Evolutionary conservation across 192 early-diverging fungal genomes (phyloP), one percentile per base, ranked within the genome.

Genomic region (Backusella mclennaniae): DNA sequence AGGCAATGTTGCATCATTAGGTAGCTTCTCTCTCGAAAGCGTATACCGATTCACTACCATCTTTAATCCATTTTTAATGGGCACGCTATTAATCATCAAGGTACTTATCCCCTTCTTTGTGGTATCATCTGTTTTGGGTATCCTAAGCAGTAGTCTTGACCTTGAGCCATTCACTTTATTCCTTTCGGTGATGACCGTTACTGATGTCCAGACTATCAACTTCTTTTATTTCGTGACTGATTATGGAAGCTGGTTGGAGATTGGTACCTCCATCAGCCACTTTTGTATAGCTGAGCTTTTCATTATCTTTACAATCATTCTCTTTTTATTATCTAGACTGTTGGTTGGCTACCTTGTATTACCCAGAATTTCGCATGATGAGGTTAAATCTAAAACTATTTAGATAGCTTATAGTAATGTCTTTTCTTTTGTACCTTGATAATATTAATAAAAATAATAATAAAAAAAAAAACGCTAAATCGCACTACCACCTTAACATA

Each of bases 181-280:
- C 82, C 84, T 96, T 72, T 77, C 96, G 67, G 95, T 96, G 7
- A 82, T 97, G 12, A 88, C 90, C 39, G 96, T 95, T 12, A 95
- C 93, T 0, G 97, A 98, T 81, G 86, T 98, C 0, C 95, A 95
- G 91, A 97, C 97, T 1, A 87, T 98, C 71, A 97, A 97, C 87
- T 98, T 98, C 79, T 98, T 98, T 79, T 98, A 94, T 75, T 86
- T 97, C 56, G 97, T 98, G 39, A 78, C 89, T 19, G 97, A 98
- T 84, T 85, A 91, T 79, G 97, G 97, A 12, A 92, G 90, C 67
- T 98, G 97, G 97, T 84, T 98, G 35, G 97, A 98, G 83, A 98
- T 98, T 80, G 97, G 97, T 29, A 96, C 95, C 59, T 94, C 93
- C 66, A 98, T 98, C 78, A 94, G 92, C 72, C 97, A 98, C 79